These are phyloP conservation scores for Galerina sulciceps DNA, from an alignment of 768 basidiomycete genomes.

Conservation along the genomic window DNA sequence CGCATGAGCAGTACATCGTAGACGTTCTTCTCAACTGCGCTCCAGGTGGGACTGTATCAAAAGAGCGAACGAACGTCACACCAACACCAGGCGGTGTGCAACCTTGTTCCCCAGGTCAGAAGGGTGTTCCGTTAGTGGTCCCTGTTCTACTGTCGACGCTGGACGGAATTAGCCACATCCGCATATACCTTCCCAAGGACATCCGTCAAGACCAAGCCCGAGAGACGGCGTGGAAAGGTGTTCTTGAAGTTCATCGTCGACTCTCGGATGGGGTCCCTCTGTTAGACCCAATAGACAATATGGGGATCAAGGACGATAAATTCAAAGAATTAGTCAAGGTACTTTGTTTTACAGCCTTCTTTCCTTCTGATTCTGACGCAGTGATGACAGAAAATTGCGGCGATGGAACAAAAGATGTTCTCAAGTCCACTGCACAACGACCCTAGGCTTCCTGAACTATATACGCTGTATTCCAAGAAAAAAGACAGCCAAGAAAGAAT, in stretches of 20 bases:
- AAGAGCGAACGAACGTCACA: slow-evolving; percentile 42
- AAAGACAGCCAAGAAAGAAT: slow-evolving; percentile 70
- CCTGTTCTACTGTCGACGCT: slow-evolving; percentile 89
- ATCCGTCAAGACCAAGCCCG: slow-evolving; percentile 74
- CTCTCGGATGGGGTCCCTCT: slow-evolving; percentile 87
- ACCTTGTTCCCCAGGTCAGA: slow-evolving; percentile 74
- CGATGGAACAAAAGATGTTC: slow-evolving; percentile 77
- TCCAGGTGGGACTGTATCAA: slow-evolving; percentile 59
- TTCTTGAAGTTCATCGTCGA: slow-evolving; percentile 87
- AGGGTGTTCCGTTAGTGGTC: slow-evolving; percentile 83
- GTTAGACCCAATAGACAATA: slow-evolving; percentile 91
- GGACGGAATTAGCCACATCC: slow-evolving; percentile 83
- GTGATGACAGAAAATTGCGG: slow-evolving; percentile 9
- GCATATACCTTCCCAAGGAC: slow-evolving; percentile 91
- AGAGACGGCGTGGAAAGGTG: slow-evolving; percentile 88
- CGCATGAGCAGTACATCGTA: slow-evolving; percentile 91
- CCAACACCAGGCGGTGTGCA: slow-evolving; percentile 72
- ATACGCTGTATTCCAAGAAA: slow-evolving; percentile 80
- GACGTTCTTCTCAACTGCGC: slow-evolving; percentile 90
- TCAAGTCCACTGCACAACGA: slow-evolving; percentile 81
- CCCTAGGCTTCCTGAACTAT: slow-evolving; percentile 77
- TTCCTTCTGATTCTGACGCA: not conserved
- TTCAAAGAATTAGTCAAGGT: slow-evolving; percentile 89
- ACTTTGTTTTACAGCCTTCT: slow-evolving; percentile 15
- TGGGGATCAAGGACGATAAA: slow-evolving; percentile 94